Evolutionary conservation across 2,329 filamentous ascomycete genomes (phyloP), one percentile per base, ranked within the genome.

Genomic region (Fusarium multiceps): DNA sequence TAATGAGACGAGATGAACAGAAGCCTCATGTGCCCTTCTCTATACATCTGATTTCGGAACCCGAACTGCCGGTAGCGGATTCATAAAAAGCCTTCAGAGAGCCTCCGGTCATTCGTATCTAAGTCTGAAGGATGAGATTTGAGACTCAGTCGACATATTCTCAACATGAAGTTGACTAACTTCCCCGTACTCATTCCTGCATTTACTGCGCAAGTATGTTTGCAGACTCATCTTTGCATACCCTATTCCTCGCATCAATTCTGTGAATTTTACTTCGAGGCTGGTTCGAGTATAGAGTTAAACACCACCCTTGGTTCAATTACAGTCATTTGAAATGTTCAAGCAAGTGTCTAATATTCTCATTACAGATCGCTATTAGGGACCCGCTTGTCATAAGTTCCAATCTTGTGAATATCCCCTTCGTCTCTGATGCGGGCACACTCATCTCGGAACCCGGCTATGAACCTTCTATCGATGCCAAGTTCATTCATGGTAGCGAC

Each of bases 401-500:
- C 27, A 73, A 75, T 57, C 75, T 80, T 32, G 72, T 78, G 63
- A 77, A 80, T 55, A 80, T 77, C 47, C 78, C 75, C 34, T 78
- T 80, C 62, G 30, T 78, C 43, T 64, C 74, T 20, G 61, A 72
- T 45, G 65, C 74, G 14, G 78, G 78, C 49, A 78, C 69, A 59
- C 71, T 83, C 45, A 63, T 74, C 42, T 82, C 81, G 25, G 78
- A 81, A 45, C 74, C 77, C 6, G 54, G 58, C 56, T 82, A 82
- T 66, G 74, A 77, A 8, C 75, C 79, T 51, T 58, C 74, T 27
- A 62, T 83, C 47, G 74, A 80, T 54, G 81, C 80, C 34, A 74
- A 73, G 27, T 80, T 82, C 58, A 58, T 78, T 50, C 79, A 81
- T 51, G 81, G 80, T 23, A 76, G 77, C 49, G 81, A 83, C 69